Conservation (phyloP, 345 rosid genomes). For the Populus ilicifolia region DNA sequence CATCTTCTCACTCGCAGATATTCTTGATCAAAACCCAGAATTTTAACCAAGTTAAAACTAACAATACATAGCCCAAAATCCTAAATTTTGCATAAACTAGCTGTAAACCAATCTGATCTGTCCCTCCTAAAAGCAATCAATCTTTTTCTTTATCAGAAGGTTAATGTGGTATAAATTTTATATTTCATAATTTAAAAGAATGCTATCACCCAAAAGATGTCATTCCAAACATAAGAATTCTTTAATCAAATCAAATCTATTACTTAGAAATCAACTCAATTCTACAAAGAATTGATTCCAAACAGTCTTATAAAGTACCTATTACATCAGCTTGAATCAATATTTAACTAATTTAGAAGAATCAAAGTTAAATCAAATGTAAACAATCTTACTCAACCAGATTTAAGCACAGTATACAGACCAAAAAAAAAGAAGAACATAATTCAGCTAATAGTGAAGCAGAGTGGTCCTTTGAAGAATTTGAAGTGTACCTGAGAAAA, state of each 20-base stretch:
- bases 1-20: conserved; percentile 26
- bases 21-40: conserved; percentile 5
- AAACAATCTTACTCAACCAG: neutral
- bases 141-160: too few relatives aligned
- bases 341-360: neutral
- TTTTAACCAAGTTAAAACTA: neutral
- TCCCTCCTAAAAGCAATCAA: too few relatives aligned
- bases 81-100: neutral
- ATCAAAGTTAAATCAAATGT: neutral
- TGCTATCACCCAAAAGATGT: too few relatives aligned
- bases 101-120: too few relatives aligned
- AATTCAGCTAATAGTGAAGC: neutral
- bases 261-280: too few relatives aligned
- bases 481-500: neutral
- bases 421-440: neutral
- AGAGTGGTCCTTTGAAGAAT: neutral
- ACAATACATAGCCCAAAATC: neutral
- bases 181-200: too few relatives aligned
- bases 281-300: too few relatives aligned
- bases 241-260: too few relatives aligned
- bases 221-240: too few relatives aligned
- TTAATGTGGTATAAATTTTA: too few relatives aligned
- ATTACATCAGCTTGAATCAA: neutral
- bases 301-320: neutral
- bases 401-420: neutral